These are phyloP conservation scores for Nicotiana paniculata DNA, from an alignment of 257 asterid species.

Conservation along the genomic window DNA sequence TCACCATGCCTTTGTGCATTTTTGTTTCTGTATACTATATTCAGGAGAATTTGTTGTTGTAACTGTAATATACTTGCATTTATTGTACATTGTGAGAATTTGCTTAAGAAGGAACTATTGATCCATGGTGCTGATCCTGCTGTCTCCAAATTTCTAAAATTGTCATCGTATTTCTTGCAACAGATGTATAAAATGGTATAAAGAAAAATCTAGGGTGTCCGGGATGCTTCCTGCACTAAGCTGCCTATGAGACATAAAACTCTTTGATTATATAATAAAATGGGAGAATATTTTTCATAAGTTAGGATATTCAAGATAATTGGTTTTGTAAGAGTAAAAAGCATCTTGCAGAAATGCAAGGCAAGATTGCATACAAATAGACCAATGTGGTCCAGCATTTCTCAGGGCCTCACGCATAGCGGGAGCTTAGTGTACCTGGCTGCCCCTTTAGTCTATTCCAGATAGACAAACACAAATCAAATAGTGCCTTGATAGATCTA, in stretches of 20 bases:
- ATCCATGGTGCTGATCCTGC: neutral
- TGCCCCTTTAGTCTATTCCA: too few species aligned
- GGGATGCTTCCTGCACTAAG: too few species aligned
- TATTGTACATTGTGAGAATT: neutral
- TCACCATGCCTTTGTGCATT: neutral
- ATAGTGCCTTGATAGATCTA: neutral
- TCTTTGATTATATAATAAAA: too few species aligned
- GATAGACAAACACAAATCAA: neutral
- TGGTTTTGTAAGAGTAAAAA: too few species aligned
- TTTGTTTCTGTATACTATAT: neutral
- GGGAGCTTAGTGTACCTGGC: too few species aligned
- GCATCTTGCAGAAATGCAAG: too few species aligned
- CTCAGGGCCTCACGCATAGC: too few species aligned
- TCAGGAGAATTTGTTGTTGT: neutral
- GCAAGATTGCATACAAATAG: too few species aligned
- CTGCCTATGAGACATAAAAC: too few species aligned
- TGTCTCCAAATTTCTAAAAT: neutral
- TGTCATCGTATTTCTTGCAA: neutral
- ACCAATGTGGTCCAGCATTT: too few species aligned
- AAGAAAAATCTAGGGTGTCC: too few species aligned
- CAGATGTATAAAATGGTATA: neutral
- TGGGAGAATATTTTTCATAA: neutral
- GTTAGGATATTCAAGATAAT: neutral
- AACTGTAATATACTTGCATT: neutral
- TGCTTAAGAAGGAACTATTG: neutral